Conservation (phyloP, 345 rosid species). For the Gossypium raimondii region DNA sequence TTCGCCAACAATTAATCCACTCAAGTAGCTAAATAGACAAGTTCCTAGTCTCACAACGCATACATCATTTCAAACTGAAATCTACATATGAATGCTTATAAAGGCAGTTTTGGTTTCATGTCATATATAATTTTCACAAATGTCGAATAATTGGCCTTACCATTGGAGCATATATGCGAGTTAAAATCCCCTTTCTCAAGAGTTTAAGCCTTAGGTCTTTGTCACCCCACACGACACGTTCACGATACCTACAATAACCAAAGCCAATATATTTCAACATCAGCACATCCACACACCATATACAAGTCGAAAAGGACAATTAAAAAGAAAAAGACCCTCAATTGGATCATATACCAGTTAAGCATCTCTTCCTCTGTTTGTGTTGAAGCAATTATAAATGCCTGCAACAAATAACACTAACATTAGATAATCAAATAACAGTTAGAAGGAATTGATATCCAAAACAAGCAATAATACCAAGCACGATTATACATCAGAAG, state of each 20-base stretch:
- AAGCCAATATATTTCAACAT: neutral
- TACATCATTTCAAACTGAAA: neutral
- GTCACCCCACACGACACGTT: slow-evolving; percentile 87
- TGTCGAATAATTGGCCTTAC: slow-evolving; percentile 33
- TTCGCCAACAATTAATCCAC: neutral
- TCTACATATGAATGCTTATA: neutral
- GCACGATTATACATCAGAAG: neutral
- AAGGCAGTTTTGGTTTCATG: neutral
- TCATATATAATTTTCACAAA: neutral
- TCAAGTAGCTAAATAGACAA: neutral
- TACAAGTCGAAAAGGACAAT: neutral
- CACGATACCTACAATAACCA: slow-evolving; percentile 62
- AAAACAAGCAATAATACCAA: neutral
- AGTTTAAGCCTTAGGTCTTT: slow-evolving; percentile 76
- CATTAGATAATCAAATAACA: neutral
- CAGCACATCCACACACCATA: neutral
- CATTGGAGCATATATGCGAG: slow-evolving; percentile 87
- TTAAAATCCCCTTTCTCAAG: slow-evolving; percentile 73
- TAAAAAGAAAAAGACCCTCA: neutral
- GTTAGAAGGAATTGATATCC: slow-evolving; percentile 3
- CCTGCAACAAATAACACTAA: slow-evolving; percentile 46
- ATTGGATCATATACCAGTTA: slow-evolving; percentile 55
- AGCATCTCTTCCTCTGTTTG: slow-evolving; percentile 92
- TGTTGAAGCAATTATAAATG: slow-evolving; percentile 94
- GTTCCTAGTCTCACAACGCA: neutral